Base-by-base conservation (phyloP, 257 asterid genomes). In the Lithospermum erythrorhizon region DNA sequence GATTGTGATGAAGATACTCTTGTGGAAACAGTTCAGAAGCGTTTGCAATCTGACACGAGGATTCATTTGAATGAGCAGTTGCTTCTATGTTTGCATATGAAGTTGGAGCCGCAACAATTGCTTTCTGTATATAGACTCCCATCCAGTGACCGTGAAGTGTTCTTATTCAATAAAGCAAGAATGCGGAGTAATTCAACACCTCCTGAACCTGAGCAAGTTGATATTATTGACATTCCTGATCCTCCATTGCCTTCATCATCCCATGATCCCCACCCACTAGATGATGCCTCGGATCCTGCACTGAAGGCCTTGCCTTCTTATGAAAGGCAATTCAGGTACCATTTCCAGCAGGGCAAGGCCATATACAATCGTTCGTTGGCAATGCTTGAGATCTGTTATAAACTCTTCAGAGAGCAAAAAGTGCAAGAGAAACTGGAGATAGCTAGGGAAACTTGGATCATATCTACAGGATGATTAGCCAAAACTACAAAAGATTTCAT, bases 231-330 rank as follows among this genome's bases (percentile, higher is more conserved):
- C 62, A 79, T 79, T 60, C 90, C 91, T 17, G 89, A 83, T 64
- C 94, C 96, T 6, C 71, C 72, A 0, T 23, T 58, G 23, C 91
- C 89, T 7, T 67, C 84, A 63, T 72, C 91, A 9, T 72, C 85
- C 41, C 76, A 81, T 53, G 73, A 70, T 25, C 79, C 83, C 17
- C 94, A 90, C 62, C 93, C 94, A 21, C 66, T 93, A 57, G 98
- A 93, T 66, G 85, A 86, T 68, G 95, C 91, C 62, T 64, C 95
- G 0, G 98, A 93, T 67, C 98, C 98, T 37, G 98, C 98, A 1
- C 53, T 84, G 21, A 89, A 86, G 69, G 97, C 94, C 21, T 73
- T 93, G 77, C 89, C 97, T 67, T 83, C 94, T 3, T 93, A 93
- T 16, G 97, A 84, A 81, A 86, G 94, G 72, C 97, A 84, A 53